Base-by-base conservation (phyloP, 2,329 filamentous ascomycete species). In the Aureobasidium sp. region DNA sequence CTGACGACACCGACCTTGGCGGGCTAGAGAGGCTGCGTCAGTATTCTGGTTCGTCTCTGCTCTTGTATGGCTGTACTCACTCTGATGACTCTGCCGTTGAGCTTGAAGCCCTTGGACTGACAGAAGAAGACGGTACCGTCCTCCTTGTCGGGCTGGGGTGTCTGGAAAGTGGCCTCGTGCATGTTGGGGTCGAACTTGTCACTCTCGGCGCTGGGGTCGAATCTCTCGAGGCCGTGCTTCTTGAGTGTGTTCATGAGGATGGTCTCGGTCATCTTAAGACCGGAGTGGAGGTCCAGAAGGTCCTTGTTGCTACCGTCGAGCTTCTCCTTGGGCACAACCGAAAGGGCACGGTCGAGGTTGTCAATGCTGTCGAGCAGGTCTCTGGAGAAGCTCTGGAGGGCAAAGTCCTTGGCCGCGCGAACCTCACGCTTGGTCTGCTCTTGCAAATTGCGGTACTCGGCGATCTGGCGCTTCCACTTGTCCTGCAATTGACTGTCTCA, bases 381-480 rank as follows among this genome's bases (percentile, higher is more conserved):
- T 76, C 91, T 89, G 72, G 93, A 91, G 78, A 99, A 97, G 68
- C 87, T 80, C 74, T 96, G 91, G 71, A 99, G 94, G 71, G 93
- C 94, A 70, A 96, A 99, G 77, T 96, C 90, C 69, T 88, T 87
- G 25, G 93, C 90, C 25, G 84, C 78, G 76, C 94, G 90, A 74
- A 95, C 87, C 68, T 99, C 94, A 72, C 94, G 91, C 75, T 87
- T 84, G 47, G 91, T 96, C 72, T 94, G 90, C 72, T 97, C 91
- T 80, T 97, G 93, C 57, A 99, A 89, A 79, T 97, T 99, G 74
- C 91, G 91, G 84, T 95, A 97, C 71, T 99, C 94, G 77, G 94
- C 94, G 66, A 97, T 86, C 60, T 89, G 89, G 74, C 94, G 93
- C 66, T 97, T 84, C 77, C 91, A 95, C 80, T 91, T 94, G 78